Base-by-base conservation (phyloP, 306 rosid species). In the Begonia peltatifolia region DNA sequence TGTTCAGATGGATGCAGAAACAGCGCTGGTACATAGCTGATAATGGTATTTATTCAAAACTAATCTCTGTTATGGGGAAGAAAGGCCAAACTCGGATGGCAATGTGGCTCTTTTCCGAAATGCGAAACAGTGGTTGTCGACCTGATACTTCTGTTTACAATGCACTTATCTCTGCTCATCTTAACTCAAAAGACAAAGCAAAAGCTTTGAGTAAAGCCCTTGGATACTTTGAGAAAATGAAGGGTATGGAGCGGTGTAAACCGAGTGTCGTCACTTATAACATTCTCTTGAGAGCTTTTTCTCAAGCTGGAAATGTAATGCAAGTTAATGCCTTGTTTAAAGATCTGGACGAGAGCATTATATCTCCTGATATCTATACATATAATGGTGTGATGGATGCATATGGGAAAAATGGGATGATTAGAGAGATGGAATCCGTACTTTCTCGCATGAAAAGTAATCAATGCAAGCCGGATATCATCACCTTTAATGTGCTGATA, bases 371-470 rank as follows among this genome's bases (percentile, higher is more conserved):
- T 62, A 79, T 79, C 41, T 85, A 83, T 63, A 85, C 92, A 0
- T 83, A 68, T 61, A 90, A 90, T 42, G 97, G 97, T n/a, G 86
- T 84, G 61, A 89, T 89, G 94, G 95, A 89, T 78, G 97, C 90
- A 0, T 89, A 77, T 30, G 95, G 95, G 15, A 82, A 85, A 51
- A 82, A 66, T 44, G 90, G 95, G 76, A 82, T 80, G 87, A 86
- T 90, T 18, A 72, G 83, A 16, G 95, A 90, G 61, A 90, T 90
- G 95, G 97, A 90, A 65, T 60, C 71, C 0, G 74, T 78, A 50
- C 97, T 90, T 63, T 59, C 85, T 64, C 77, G 64, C 44, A 90
- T 90, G 95, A 90, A 79, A 68, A 80, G 71, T 56, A 80, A 76
- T 63, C 74, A 69, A 60, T 73, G 76, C 61, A 85, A 83, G 69